Conservation (phyloP, 169 alveolate genomes). For the Sarcocystis neurona region DNA sequence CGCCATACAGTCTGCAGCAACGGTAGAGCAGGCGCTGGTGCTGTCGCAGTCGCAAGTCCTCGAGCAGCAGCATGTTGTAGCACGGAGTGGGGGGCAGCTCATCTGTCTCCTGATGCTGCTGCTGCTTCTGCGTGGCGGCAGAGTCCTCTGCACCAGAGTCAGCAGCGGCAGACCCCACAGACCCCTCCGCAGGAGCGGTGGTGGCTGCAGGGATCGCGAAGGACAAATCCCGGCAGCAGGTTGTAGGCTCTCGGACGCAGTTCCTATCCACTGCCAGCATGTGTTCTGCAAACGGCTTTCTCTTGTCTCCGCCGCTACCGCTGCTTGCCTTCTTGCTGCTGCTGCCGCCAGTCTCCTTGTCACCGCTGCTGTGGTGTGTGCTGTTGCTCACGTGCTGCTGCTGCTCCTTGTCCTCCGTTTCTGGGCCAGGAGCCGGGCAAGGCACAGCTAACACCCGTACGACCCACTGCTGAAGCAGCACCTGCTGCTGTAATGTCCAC, state of each 20-base stretch:
- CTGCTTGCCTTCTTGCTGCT: neutral
- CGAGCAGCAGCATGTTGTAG: constrained; percentile 61
- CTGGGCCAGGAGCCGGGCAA: neutral
- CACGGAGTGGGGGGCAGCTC: constrained; percentile 63
- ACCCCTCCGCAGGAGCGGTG: no score
- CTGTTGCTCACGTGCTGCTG: no score
- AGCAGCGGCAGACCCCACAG: neutral
- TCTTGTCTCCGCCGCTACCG: neutral
- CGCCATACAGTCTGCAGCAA: neutral
- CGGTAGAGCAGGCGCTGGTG: neutral
- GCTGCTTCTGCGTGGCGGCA: constrained; percentile 30
- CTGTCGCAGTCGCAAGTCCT: constrained; percentile 33
- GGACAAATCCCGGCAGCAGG: neutral
- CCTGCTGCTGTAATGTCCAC: no score
- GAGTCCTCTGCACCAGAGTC: neutral
- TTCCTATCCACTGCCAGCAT: constrained; percentile 2
- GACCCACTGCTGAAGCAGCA: neutral
- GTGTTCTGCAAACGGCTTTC: neutral
- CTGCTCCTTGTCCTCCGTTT: no score
- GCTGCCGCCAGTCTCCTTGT: no score
- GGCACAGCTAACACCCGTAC: neutral
- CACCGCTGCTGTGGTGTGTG: no score
- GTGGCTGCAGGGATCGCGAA: no score
- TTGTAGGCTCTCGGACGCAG: constrained; percentile 25
- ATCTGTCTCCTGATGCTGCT: constrained; percentile 7